Conservation (phyloP, 2,329 filamentous ascomycete species). For the Phialemonium atrogriseum region DNA sequence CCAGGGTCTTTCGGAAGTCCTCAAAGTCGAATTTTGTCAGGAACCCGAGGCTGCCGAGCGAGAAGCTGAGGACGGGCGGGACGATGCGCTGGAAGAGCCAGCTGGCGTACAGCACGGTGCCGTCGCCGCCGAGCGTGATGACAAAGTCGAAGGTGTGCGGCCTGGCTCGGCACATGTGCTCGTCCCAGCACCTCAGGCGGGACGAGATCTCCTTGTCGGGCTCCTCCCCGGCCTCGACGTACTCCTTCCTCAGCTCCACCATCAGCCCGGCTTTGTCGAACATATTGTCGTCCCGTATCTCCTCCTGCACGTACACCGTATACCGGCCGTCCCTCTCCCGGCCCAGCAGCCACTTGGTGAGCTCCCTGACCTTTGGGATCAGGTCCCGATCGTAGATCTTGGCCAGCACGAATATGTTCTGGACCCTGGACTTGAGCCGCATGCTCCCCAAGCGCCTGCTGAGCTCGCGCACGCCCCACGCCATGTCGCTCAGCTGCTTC, state of each 20-base stretch:
- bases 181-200: conserved; percentile 75
- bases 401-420: conserved; percentile 77
- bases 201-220: conserved; percentile 28
- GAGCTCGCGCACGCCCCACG: conserved; percentile 86
- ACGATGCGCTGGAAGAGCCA: conserved; percentile 97
- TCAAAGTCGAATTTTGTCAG: conserved; percentile 94
- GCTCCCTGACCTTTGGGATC: conserved; percentile 66
- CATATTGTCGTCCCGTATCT: conserved; percentile 57
- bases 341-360: conserved; percentile 73
- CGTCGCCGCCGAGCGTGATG: conserved; percentile 85
- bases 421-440: conserved; percentile 71
- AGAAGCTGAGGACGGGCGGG: conserved; percentile 85
- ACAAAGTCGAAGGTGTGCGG: conserved; percentile 93
- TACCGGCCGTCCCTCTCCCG: conserved; percentile 60
- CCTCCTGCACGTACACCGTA: conserved; percentile 76
- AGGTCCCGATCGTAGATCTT: conserved; percentile 84
- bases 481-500: conserved; percentile 93
- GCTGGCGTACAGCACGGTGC: conserved; percentile 92
- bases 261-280: conserved; percentile 69
- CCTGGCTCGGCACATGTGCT: conserved; percentile 64
- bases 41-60: conserved; percentile 86
- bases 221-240: conserved; percentile 20
- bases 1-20: conserved; percentile 60
- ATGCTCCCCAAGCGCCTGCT: conserved; percentile 80
- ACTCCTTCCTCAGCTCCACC: conserved; percentile 44